Evolutionary conservation across 495 filamentous ascomycete genomes (phyloP).

Genomic region (Physcia stellaris): DNA sequence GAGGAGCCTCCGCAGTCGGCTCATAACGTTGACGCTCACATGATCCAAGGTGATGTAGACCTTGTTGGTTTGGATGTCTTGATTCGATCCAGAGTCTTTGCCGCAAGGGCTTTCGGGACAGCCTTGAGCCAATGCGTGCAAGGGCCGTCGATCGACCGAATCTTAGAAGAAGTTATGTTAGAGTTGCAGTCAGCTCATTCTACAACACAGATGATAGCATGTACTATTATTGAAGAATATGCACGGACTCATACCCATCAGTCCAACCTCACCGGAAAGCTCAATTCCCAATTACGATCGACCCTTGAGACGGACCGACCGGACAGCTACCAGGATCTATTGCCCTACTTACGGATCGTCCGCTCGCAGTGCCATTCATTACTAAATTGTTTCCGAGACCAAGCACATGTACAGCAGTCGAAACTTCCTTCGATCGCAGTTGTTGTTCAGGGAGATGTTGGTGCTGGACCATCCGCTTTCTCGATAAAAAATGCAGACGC

Average conservation of each 20-base stretch:
- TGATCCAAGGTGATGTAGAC: conserved; percentile 94
- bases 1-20: conserved; percentile 46
- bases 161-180: conserved; percentile 14
- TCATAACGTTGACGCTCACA: conserved; percentile 94
- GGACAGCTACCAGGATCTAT: conserved; percentile 69
- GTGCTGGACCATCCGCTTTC: conserved; percentile 83
- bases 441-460: conserved; percentile 80
- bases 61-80: conserved; percentile 80
- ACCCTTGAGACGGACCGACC: conserved; percentile 74
- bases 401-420: conserved; percentile 56
- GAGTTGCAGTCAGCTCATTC: conserved; percentile 54
- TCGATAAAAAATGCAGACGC: conserved; percentile 77
- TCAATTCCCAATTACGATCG: conserved; percentile 42
- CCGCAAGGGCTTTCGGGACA: conserved; percentile 69
- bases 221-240: conserved; percentile 82
- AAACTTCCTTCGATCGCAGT: conserved; percentile 71
- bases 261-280: conserved; percentile 27
- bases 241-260: conserved; percentile 27
- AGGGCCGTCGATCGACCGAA: conserved; percentile 29
- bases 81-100: conserved; percentile 74
- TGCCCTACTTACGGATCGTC: conserved; percentile 75
- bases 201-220: conserved; percentile 70
- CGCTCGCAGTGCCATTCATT: conserved; percentile 82
- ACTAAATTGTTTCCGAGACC: conserved; percentile 76
- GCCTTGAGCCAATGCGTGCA: conserved; percentile 50